These are phyloP conservation scores for Magnolia officinalis DNA, from an alignment of 164 flowering plant species.

Conservation along the genomic window DNA sequence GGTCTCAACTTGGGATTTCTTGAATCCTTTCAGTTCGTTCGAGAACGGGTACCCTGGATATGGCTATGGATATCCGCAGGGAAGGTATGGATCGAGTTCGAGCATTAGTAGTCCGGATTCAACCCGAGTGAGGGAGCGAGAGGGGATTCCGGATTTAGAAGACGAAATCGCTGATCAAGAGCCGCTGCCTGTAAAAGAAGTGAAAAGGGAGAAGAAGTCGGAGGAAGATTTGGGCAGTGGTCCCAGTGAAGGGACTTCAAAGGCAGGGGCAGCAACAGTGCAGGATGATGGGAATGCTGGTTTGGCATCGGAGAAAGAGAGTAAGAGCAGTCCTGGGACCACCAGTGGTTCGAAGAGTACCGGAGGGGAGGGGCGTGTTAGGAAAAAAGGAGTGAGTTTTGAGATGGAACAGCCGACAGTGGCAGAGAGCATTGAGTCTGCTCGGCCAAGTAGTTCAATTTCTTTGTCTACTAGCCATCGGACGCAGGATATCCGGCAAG, in stretches of 20 bases:
- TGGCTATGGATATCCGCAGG: slow-evolving; percentile 21
- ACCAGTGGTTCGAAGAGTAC: slow-evolving; percentile 30
- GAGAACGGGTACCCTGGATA: slow-evolving; percentile 32
- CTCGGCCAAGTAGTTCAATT: not conserved
- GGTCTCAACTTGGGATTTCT: slow-evolving; percentile 74
- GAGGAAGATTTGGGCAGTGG: slow-evolving; percentile 13
- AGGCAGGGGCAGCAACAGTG: slow-evolving; percentile 21
- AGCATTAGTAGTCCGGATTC: slow-evolving; percentile 77
- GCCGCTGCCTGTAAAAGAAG: slow-evolving; percentile 18
- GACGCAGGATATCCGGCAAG: slow-evolving; percentile 18
- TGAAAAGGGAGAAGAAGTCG: slow-evolving; percentile 25
- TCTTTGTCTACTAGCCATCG: not conserved
- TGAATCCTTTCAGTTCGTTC: slow-evolving; percentile 56
- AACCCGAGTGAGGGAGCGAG: slow-evolving; percentile 78
- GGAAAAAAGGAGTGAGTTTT: slow-evolving; percentile 32
- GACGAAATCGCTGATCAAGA: slow-evolving; percentile 65
- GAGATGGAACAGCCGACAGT: slow-evolving; percentile 5
- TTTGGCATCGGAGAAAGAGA: slow-evolving; percentile 22
- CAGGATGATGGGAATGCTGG: slow-evolving; percentile 11
- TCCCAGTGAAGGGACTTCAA: slow-evolving; percentile 38
- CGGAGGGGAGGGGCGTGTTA: slow-evolving; percentile 29
- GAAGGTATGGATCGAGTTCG: slow-evolving; percentile 46
- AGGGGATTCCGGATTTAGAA: slow-evolving; percentile 96
- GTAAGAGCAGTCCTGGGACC: slow-evolving; percentile 29
- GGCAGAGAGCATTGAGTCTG: slow-evolving; percentile 3